A percentile compares a stretch with the other conserved stretches of the same genome.
phyloP scores from a whole-genome alignment of 805 yeast species.

The Lachancea waltii region DNA sequence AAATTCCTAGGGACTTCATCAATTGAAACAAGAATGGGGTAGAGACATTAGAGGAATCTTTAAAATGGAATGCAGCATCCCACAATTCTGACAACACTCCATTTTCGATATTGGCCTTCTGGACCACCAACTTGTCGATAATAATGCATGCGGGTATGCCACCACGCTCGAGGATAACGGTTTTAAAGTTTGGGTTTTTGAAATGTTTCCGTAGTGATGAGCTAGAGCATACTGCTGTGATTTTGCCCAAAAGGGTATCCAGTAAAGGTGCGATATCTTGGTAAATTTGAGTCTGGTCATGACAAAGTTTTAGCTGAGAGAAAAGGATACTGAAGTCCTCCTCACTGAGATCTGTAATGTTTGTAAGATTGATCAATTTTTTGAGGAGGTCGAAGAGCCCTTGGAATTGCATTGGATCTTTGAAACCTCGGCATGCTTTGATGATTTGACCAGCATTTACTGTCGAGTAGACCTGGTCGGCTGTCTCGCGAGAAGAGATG shows the following conservation, averaged over 20 bases:
- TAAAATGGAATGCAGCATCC: slow-evolving; percentile 21
- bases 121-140: slow-evolving; percentile 24
- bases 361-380: slow-evolving; percentile 23
- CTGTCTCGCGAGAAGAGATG: slow-evolving; percentile 19
- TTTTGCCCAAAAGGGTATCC: slow-evolving; percentile 21
- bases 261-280: slow-evolving; percentile 21
- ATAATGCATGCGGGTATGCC: slow-evolving; percentile 22
- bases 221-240: slow-evolving; percentile 26
- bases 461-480: slow-evolving; percentile 12
- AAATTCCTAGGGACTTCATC: slow-evolving; percentile 29
- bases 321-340: slow-evolving; percentile 13
- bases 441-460: slow-evolving; percentile 16
- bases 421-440: slow-evolving; percentile 10
- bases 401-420: slow-evolving; percentile 31
- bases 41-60: slow-evolving; percentile 14
- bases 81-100: slow-evolving; percentile 15
- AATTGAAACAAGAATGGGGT: slow-evolving; percentile 24
- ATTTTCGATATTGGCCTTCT: slow-evolving; percentile 7
- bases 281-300: slow-evolving; percentile 25
- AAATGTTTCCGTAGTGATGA: slow-evolving; percentile 13
- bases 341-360: slow-evolving; percentile 16
- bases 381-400: slow-evolving; percentile 27
- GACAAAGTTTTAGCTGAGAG: slow-evolving; percentile 15
- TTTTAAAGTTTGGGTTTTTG: slow-evolving; percentile 8
- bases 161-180: slow-evolving; percentile 16